Evolutionary conservation across 129 eudicot genomes (phyloP), one percentile per base, ranked within the genome.

Genomic region (Arctium minus): DNA sequence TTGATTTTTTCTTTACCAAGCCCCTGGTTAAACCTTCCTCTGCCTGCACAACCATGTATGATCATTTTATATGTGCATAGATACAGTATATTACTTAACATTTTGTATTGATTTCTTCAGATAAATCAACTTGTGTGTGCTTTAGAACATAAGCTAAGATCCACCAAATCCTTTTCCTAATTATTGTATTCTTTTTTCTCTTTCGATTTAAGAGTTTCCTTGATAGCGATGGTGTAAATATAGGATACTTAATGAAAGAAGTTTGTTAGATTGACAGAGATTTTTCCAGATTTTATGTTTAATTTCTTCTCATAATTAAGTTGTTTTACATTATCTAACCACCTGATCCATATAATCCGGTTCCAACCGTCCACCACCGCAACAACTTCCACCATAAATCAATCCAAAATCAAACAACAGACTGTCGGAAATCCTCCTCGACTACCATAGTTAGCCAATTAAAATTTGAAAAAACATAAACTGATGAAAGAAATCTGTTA

Each of bases 11-110:
- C 35, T 72, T 11, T 79, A 72, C 65, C 86, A 77, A 83, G 86
- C 78, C 86, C 86, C 69, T 75, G 73, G 79, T 67, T 38, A 38
- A 83, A 72, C 79, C 79, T 83, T 70, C 86, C 75, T 77, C 60
- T 77, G n/a, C 73, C 68, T 56, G 69, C 72, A 56, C 67, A 83
- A 8, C 11, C 30, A 65, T 40, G 29, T 60, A 27, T 15, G 60
- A 12, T 73, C 8, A 44, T 32, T 18, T 72, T 72, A 72, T 37
- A 3, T 38, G 76, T 6, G 13, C 53, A 72, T n/a, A 72, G 53
- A 72, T 72, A 72, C 76, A 72, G 5, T 72, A 72, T 17, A 37
- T 1, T 8, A 17, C 30, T 72, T 30, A 44, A 33, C 64, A 39
- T 32, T 44, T 69, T 56, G 27, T 56, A 70, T 44, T 40, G 2